Evolutionary conservation across 495 filamentous ascomycete species (phyloP).

Genomic region (Diplogelasinospora grovesii): DNA sequence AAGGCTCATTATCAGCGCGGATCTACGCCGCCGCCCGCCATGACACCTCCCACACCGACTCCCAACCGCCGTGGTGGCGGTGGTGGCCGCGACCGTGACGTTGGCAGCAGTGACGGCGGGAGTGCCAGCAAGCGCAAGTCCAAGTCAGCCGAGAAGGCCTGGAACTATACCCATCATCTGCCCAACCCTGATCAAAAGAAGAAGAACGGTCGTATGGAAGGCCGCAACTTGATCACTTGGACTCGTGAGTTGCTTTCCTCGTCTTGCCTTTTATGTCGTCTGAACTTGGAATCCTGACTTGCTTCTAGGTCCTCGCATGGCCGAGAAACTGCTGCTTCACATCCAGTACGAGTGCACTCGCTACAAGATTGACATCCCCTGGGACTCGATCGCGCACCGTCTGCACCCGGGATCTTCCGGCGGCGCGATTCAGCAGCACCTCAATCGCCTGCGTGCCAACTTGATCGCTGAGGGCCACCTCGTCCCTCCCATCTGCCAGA

Average conservation of each 20-base stretch:
- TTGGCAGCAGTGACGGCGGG: too few species aligned
- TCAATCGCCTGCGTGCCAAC: constrained; percentile 21
- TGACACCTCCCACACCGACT: background rate
- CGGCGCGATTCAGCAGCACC: constrained; percentile 19
- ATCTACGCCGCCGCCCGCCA: background rate
- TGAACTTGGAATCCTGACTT: background rate
- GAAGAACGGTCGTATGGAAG: constrained; percentile 23
- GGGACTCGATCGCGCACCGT: constrained; percentile 27
- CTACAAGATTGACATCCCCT: constrained; percentile 18
- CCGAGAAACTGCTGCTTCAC: constrained; percentile 29
- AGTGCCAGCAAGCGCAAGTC: constrained; percentile 4
- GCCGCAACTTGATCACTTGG: constrained; percentile 28
- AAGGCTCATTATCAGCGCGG: background rate
- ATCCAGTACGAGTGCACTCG: constrained; percentile 25
- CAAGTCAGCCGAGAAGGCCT: constrained; percentile 1
- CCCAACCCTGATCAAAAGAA: constrained; percentile 2
- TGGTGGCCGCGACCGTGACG: too few species aligned
- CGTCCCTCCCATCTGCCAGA: constrained; percentile 26
- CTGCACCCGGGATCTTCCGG: constrained; percentile 27
- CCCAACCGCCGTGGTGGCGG: too few species aligned
- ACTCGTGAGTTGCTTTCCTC: constrained; percentile 19
- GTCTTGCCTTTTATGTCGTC: background rate
- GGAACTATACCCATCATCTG: constrained; percentile 6
- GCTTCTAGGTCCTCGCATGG: constrained; percentile 28
- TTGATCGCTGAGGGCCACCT: constrained; percentile 29